Evolutionary conservation across 2,329 filamentous ascomycete species (phyloP).

Genomic region (Apiospora sp.): DNA sequence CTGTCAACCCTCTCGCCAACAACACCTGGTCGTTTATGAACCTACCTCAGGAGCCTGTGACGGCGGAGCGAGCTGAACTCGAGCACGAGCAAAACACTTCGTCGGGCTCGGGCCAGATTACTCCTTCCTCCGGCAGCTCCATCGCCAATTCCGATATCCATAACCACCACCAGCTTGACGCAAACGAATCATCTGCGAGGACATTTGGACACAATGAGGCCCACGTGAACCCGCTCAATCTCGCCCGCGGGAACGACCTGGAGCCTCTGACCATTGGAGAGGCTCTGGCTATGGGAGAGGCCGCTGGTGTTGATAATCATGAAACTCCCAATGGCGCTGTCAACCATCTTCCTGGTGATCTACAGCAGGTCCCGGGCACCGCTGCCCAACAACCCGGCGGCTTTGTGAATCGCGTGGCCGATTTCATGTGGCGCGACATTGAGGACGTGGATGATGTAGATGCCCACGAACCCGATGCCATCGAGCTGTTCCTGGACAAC

Average conservation of each 20-base stretch:
- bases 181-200: neutral
- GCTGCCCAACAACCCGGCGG: conserved; percentile 44
- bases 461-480: conserved; percentile 68
- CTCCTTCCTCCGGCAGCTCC: conserved; percentile 3
- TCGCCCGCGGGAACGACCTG: neutral
- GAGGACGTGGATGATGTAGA: conserved; percentile 53
- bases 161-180: neutral
- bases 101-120: conserved; percentile 13
- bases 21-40: conserved; percentile 68
- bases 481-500: conserved; percentile 64
- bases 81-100: conserved; percentile 1
- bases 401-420: conserved; percentile 54
- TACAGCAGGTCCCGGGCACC: conserved; percentile 23
- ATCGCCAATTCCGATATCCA: neutral
- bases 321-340: conserved; percentile 22
- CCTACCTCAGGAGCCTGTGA: conserved; percentile 37
- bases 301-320: neutral
- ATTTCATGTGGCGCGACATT: conserved; percentile 70
- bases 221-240: neutral
- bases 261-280: no score
- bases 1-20: conserved; percentile 62
- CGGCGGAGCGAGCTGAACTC: neutral
- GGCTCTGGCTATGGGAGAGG: neutral
- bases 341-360: conserved; percentile 25
- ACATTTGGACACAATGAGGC: neutral